Evolutionary conservation across 1,139 yeast species (phyloP).

Genomic region (Pneumocystis wakefieldiae): DNA sequence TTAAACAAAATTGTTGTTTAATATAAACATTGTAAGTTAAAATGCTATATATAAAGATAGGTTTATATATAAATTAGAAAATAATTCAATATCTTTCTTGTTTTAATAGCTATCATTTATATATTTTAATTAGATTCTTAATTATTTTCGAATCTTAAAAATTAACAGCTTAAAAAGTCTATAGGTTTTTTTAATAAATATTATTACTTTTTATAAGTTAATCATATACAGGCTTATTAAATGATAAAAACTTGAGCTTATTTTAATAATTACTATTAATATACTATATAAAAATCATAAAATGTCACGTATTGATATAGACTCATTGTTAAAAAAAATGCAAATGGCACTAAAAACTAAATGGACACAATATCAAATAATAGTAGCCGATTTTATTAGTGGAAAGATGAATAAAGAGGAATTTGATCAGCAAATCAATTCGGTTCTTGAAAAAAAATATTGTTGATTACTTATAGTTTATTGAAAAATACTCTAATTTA

Average conservation of each 20-base stretch:
- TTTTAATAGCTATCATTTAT: background rate
- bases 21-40: too few relatives aligned
- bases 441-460: background rate
- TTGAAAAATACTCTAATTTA: background rate
- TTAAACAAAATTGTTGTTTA: too few relatives aligned
- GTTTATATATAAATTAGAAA: background rate
- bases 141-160: background rate
- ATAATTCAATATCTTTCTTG: too few relatives aligned
- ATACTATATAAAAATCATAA: background rate
- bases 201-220: background rate
- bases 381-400: background rate
- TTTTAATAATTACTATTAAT: background rate
- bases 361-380: background rate
- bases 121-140: background rate
- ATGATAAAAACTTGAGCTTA: background rate
- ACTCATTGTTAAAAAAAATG: background rate
- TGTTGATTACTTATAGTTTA: background rate
- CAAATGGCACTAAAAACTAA: background rate
- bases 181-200: background rate
- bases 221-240: background rate
- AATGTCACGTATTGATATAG: background rate
- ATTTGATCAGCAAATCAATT: background rate
- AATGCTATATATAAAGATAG: too few relatives aligned
- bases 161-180: background rate
- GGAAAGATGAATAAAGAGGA: slow-evolving; percentile 1